phyloP scores from a whole-genome alignment of 1,139 yeast species.

The Pichia sp. region DNA sequence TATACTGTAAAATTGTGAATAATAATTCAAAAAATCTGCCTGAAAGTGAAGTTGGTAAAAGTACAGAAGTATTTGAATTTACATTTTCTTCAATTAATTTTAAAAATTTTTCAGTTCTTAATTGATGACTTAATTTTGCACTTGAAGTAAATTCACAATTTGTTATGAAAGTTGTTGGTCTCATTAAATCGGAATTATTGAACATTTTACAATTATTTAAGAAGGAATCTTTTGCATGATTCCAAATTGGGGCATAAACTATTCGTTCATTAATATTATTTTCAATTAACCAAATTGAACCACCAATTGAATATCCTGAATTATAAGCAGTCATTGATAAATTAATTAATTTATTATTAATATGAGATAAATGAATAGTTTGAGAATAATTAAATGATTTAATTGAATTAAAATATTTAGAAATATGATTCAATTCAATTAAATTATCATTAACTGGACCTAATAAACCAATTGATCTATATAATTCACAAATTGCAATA shows the following conservation, averaged over 20 bases:
- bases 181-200: conserved; percentile 47
- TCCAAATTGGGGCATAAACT: conserved; percentile 91
- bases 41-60: conserved; percentile 80
- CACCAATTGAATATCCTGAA: conserved; percentile 93
- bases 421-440: conserved; percentile 70
- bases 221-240: conserved; percentile 84
- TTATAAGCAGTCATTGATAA: conserved; percentile 74
- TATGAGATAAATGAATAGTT: conserved; percentile 42
- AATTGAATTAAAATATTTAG: conserved; percentile 41
- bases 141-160: conserved; percentile 56
- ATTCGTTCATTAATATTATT: conserved; percentile 66
- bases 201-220: conserved; percentile 69
- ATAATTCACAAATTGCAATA: conserved; percentile 74
- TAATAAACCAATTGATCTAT: conserved; percentile 62
- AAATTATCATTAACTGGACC: conserved; percentile 65
- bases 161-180: conserved; percentile 85
- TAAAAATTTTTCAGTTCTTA: conserved; percentile 58
- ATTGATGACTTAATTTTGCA: conserved; percentile 57
- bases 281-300: conserved; percentile 76
- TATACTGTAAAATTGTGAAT: conserved; percentile 39
- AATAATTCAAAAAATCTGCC: conserved; percentile 78
- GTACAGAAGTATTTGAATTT: conserved; percentile 65
- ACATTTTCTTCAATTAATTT: conserved; percentile 61
- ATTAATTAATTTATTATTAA: conserved; percentile 49
- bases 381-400: conserved; percentile 73